Evolutionary conservation across 495 filamentous ascomycete species (phyloP).

Genomic region (Talaromyces thailandensis): DNA sequence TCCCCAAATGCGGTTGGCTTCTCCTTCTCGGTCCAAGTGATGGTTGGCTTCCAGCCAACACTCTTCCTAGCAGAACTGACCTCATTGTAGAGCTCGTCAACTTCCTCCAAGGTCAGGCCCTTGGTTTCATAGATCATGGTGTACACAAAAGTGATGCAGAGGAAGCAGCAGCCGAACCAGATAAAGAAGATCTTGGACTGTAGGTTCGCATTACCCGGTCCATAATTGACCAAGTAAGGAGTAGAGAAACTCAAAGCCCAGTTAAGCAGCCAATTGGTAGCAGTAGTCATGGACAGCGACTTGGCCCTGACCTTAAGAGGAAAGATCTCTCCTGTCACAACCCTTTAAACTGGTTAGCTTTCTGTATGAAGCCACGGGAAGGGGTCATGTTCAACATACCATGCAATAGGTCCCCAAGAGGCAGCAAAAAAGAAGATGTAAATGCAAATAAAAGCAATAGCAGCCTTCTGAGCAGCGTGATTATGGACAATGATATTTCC

Average conservation of each 20-base stretch:
- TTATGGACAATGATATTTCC: constrained; percentile 43
- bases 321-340: constrained; percentile 59
- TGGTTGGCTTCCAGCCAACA: constrained; percentile 1
- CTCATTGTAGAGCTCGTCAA: constrained; percentile 72
- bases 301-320: constrained; percentile 62
- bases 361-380: not conserved
- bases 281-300: constrained; percentile 65
- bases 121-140: constrained; percentile 78
- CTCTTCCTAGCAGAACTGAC: constrained; percentile 16
- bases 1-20: not conserved
- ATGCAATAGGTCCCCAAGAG: constrained; percentile 58
- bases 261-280: constrained; percentile 67
- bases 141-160: constrained; percentile 68
- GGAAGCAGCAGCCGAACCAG: constrained; percentile 66
- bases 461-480: constrained; percentile 40
- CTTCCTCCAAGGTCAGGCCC: constrained; percentile 70
- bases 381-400: constrained; percentile 21
- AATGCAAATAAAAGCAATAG: constrained; percentile 55
- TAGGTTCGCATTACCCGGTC: constrained; percentile 53
- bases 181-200: constrained; percentile 61
- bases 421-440: constrained; percentile 64
- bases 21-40: constrained; percentile 2
- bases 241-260: constrained; percentile 70
- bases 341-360: constrained; percentile 9
- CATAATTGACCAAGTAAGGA: constrained; percentile 67